These are phyloP conservation scores for Dinochytrium kinnereticum DNA, from an alignment of 371 early-diverging fungal species.

Conservation along the genomic window DNA sequence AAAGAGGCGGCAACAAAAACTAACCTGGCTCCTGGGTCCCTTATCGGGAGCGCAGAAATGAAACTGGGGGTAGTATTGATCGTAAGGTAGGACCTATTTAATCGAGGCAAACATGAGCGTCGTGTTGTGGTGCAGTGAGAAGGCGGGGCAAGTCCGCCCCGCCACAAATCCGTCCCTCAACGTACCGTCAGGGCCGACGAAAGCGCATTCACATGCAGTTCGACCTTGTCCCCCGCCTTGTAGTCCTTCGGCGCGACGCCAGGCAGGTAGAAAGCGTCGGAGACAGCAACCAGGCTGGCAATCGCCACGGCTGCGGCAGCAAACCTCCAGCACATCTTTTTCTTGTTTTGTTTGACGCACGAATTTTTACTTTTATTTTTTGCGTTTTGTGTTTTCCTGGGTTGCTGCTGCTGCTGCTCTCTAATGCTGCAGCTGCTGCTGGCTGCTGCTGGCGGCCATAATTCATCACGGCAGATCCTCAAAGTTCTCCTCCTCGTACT, in stretches of 20 bases:
- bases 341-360: no score
- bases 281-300: background rate
- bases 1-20: background rate
- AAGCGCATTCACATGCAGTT: constrained; percentile 82
- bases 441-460: background rate
- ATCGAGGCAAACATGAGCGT: background rate
- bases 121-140: background rate
- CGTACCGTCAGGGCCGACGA: constrained; percentile 61
- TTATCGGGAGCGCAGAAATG: constrained; percentile 77
- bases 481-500: constrained; percentile 52
- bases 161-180: background rate
- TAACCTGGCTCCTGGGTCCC: background rate
- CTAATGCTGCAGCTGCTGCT: no score
- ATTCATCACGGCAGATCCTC: constrained; percentile 18
- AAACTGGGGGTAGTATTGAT: constrained; percentile 81
- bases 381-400: background rate
- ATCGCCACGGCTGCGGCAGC: no score
- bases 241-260: constrained; percentile 92
- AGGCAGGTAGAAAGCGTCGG: constrained; percentile 77
- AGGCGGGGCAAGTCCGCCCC: background rate
- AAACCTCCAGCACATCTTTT: background rate
- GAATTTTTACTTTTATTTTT: no score
- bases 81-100: constrained; percentile 72
- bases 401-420: no score
- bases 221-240: constrained; percentile 65